Base-by-base conservation (phyloP, 805 yeast genomes). In the Lachancea fermentati region DNA sequence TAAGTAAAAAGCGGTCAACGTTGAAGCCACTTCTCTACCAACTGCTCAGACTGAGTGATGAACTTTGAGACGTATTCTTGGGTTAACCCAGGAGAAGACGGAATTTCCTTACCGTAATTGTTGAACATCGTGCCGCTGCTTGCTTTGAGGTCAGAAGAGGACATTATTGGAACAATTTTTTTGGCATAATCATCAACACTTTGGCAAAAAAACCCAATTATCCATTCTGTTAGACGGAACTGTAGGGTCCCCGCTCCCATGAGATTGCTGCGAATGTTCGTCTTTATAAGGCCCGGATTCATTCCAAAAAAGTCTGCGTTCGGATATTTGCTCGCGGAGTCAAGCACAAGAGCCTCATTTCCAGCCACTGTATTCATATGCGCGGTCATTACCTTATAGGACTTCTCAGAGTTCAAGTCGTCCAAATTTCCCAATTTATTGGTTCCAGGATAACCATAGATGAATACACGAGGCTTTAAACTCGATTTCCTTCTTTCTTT, bases 311-410 rank as follows among this genome's bases (percentile, higher is more conserved):
- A 39, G 30, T 55, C 42, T n/a, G 52, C 42, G 13, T 51, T 42
- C 1, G 57, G 49, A 36, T 51, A 56, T 18, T 44, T 43, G n/a
- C 47, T 35, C 12, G 42, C 44, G 3, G 42, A 45, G 35, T 54
- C 51, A 6, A 47, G 30, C 1, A 67, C 69, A 17, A 67, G 42
- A 1, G 66, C 54, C 44, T 68, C 72, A 41, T 68, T 68, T 1
- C 68, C 69, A 2, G 71, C 71, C n/a, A 68, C 71, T 0, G 72
- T 67, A 36, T 53, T 66, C 64, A 60, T 57, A 42, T 68, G 72
- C 2, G 68, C 59, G 5, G 36, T 40, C 25, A 45, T 29, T 8
- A 52, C 51, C 7, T 52, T 49, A 47, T 68, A 68, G 13, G 49
- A 41, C 25, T 42, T 42, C 11, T 63, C 68, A 11, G 58, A 55